These are phyloP conservation scores for Fraxinus xanthoxyloides DNA, from an alignment of 305 asterid genomes.

Conservation along the genomic window DNA sequence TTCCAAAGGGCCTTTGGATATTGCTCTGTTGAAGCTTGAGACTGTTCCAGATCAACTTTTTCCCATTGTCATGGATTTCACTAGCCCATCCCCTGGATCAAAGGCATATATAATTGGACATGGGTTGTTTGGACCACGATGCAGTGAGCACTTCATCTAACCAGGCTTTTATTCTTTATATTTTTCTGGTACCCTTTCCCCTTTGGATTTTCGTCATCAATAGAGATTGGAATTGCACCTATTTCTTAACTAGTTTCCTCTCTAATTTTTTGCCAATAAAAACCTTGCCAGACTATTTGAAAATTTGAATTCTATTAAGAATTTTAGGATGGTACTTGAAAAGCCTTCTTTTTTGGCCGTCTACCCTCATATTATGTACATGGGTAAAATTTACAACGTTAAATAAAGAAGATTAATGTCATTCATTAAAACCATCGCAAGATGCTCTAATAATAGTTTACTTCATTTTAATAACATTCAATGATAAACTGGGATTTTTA, in stretches of 20 bases:
- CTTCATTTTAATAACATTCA: background rate
- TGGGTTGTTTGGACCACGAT: constrained; percentile 96
- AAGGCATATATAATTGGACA: constrained; percentile 83
- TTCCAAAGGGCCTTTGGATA: constrained; percentile 90
- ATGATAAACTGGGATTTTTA: background rate
- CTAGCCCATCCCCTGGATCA: constrained; percentile 78
- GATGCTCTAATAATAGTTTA: background rate
- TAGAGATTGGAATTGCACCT: background rate
- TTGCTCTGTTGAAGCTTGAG: constrained; percentile 85
- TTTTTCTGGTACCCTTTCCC: background rate
- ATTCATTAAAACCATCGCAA: background rate
- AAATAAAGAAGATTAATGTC: background rate
- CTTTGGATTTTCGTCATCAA: background rate
- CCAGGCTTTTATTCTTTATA: background rate
- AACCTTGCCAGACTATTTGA: background rate
- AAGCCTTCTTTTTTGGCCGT: background rate
- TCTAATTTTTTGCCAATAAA: background rate
- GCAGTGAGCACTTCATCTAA: constrained; percentile 48
- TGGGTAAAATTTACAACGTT: background rate
- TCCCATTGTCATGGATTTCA: constrained; percentile 62
- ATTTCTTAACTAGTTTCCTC: background rate
- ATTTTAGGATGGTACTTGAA: background rate
- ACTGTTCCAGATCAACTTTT: constrained; percentile 62
- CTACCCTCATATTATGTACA: background rate
- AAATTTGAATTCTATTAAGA: background rate